Conservation (phyloP, 805 yeast species). For the Lachancea kluyveri region DNA sequence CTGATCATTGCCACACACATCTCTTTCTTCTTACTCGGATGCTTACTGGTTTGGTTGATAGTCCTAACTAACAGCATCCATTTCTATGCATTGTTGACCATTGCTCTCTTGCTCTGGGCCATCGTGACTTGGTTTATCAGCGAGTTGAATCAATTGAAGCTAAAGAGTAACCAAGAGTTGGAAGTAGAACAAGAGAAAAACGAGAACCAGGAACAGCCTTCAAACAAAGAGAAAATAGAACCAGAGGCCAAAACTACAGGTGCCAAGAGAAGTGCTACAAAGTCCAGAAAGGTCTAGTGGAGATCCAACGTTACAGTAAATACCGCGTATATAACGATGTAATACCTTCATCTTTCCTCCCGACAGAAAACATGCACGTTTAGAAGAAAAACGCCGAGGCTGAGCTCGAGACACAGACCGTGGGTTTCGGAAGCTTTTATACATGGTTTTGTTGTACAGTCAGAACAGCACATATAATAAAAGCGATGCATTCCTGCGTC, state of each 20-base stretch:
- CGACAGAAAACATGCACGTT: neutral
- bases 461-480: no score
- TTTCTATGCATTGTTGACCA: conserved; percentile 44
- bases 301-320: no score
- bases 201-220: neutral
- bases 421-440: no score
- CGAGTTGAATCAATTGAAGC: conserved; percentile 48
- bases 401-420: neutral
- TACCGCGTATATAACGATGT: no score
- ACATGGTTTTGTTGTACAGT: no score
- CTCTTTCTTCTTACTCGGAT: conserved; percentile 61
- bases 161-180: conserved; percentile 24
- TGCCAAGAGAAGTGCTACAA: conserved; percentile 1
- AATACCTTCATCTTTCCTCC: conserved; percentile 10
- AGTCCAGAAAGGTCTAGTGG: conserved; percentile 11
- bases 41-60: conserved; percentile 48
- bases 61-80: conserved; percentile 61
- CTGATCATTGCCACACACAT: conserved; percentile 82
- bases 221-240: neutral
- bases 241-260: neutral
- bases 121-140: conserved; percentile 82
- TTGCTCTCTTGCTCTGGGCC: conserved; percentile 66
- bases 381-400: neutral
- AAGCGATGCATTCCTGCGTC: no score
- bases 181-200: conserved; percentile 23